phyloP scores from a whole-genome alignment of 352 stramenopile genomes.

The Globisporangium polare region DNA sequence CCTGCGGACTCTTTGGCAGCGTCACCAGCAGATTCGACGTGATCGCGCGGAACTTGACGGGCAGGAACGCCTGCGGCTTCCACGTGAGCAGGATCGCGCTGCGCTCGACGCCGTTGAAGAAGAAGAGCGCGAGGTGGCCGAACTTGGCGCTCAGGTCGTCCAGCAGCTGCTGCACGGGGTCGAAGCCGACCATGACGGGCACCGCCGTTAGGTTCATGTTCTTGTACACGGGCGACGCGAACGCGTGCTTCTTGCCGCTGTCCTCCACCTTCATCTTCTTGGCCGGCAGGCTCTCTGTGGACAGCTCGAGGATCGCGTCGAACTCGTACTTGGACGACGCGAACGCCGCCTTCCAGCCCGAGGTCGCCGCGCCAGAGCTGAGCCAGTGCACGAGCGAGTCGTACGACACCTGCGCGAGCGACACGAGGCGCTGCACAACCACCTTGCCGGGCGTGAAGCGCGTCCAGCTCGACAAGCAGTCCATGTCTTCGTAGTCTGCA shows the following conservation, averaged over 20 bases:
- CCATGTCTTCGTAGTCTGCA: slow-evolving; percentile 72
- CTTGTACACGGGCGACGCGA: slow-evolving; percentile 77
- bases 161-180: slow-evolving; percentile 68
- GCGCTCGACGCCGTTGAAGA: slow-evolving; percentile 63
- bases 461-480: slow-evolving; percentile 83
- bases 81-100: slow-evolving; percentile 70
- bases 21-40: slow-evolving; percentile 54
- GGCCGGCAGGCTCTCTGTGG: slow-evolving; percentile 46
- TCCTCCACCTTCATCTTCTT: slow-evolving; percentile 56
- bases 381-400: slow-evolving; percentile 58
- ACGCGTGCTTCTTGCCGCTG: slow-evolving; percentile 69
- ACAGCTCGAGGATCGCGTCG: slow-evolving; percentile 55
- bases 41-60: slow-evolving; percentile 79
- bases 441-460: slow-evolving; percentile 57
- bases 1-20: slow-evolving; percentile 27
- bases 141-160: slow-evolving; percentile 51
- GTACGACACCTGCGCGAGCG: slow-evolving; percentile 59
- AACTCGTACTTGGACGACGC: slow-evolving; percentile 51
- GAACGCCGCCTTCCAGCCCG: slow-evolving; percentile 68
- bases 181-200: slow-evolving; percentile 68
- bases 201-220: slow-evolving; percentile 75
- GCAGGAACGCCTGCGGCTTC: slow-evolving; percentile 79
- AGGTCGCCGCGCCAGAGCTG: slow-evolving; percentile 36
- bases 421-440: slow-evolving; percentile 59
- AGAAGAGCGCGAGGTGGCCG: slow-evolving; percentile 74